Percentiles rank a stretch among this genome's conserved stretches.
Conservation (phyloP, 495 filamentous ascomycete species). For the Aspergillus steynii region DNA sequence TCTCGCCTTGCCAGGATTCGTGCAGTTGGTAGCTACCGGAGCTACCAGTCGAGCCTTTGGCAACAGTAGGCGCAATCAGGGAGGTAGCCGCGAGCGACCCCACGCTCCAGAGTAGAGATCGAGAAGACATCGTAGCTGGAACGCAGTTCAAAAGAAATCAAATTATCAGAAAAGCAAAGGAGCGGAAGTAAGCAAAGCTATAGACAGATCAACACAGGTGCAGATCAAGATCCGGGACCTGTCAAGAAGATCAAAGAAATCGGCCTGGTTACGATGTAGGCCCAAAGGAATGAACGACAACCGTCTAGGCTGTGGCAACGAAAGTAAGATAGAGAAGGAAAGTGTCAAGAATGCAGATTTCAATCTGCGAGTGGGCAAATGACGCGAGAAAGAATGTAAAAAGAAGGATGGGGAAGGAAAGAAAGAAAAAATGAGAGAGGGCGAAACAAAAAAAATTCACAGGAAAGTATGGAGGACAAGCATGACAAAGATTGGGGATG, state of each 20-base stretch:
- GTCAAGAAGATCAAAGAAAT: constrained; percentile 10
- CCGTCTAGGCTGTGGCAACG: constrained; percentile 22
- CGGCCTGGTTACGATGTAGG: background rate
- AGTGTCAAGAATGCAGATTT: constrained; percentile 18
- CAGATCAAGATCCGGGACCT: constrained; percentile 7
- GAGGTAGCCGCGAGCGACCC: constrained; percentile 23
- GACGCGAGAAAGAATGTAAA: constrained; percentile 21
- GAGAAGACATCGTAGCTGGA: constrained; percentile 18
- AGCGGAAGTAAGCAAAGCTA: background rate
- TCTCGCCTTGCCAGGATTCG: constrained; percentile 45
- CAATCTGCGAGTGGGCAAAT: constrained; percentile 19
- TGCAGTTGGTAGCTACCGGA: constrained; percentile 40
- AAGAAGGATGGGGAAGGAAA: constrained; percentile 14
- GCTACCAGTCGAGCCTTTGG: constrained; percentile 6
- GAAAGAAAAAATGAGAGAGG: background rate
- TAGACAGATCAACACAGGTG: constrained; percentile 7
- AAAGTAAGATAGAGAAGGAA: constrained; percentile 9
- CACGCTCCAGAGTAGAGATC: constrained; percentile 19
- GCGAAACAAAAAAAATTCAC: background rate
- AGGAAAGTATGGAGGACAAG: background rate
- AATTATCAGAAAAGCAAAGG: background rate
- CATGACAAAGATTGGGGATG: constrained; percentile 5
- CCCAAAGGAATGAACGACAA: constrained; percentile 18
- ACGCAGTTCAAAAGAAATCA: background rate
- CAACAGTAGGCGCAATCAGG: constrained; percentile 14